phyloP scores from a whole-genome alignment of 164 flowering plant genomes.

The Chloranthus sessilifolius region DNA sequence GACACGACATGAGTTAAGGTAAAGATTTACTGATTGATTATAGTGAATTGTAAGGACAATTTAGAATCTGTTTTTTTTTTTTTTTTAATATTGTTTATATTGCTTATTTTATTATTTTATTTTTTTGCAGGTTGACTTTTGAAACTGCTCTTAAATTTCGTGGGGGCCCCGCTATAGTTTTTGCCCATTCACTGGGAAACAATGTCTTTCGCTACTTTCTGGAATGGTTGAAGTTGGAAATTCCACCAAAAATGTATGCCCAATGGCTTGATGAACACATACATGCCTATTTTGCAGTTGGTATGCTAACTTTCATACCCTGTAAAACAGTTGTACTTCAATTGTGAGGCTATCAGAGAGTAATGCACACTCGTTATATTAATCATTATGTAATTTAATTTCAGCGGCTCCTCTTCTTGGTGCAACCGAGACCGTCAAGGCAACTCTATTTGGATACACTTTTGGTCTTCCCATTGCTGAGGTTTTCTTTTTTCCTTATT shows the following conservation, averaged over 20 bases:
- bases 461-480: slow-evolving; percentile 95
- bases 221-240: slow-evolving; percentile 97
- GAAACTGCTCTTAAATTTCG: slow-evolving; percentile 95
- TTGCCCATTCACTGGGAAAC: slow-evolving; percentile 98
- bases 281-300: slow-evolving; percentile 98
- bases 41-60: too few relatives aligned
- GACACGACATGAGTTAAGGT: too few relatives aligned
- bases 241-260: slow-evolving; percentile 79
- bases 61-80: too few relatives aligned
- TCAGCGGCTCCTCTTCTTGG: slow-evolving; percentile 95
- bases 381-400: slow-evolving; percentile 10
- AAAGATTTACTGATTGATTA: too few relatives aligned
- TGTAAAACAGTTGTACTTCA: slow-evolving; percentile 5
- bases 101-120: not conserved
- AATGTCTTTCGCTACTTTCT: slow-evolving; percentile 90
- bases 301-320: slow-evolving; percentile 44
- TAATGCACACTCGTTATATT: slow-evolving; percentile 7
- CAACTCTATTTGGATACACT: slow-evolving; percentile 67
- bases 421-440: slow-evolving; percentile 65
- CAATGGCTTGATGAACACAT: slow-evolving; percentile 94
- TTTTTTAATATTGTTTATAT: too few relatives aligned
- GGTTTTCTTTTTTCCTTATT: slow-evolving; percentile 30
- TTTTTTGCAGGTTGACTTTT: slow-evolving; percentile 69
- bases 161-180: slow-evolving; percentile 93
- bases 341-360: slow-evolving; percentile 1